Conservation (phyloP, 306 rosid genomes). For the Prunus mongolica region DNA sequence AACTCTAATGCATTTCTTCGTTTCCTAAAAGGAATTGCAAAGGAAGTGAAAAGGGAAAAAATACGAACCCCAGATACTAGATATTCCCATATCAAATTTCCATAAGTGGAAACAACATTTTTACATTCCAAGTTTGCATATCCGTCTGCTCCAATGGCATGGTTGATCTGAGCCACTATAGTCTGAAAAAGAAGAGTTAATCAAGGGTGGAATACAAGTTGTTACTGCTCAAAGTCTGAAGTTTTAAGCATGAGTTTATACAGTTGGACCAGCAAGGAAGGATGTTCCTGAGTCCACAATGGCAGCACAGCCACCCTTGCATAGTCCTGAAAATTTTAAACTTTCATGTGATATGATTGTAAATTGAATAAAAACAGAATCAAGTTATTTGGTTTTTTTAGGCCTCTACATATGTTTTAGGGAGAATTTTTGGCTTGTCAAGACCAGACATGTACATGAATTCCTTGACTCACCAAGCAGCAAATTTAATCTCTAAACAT, state of each 20-base stretch:
- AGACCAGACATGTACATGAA: neutral
- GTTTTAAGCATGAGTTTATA: slow-evolving; percentile 30
- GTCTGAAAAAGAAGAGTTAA: slow-evolving; percentile 35
- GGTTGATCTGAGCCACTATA: slow-evolving; percentile 71
- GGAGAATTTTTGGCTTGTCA: neutral
- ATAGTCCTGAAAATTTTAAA: slow-evolving; percentile 44
- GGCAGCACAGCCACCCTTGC: slow-evolving; percentile 56
- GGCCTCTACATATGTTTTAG: neutral
- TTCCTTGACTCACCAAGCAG: neutral
- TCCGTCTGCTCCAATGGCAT: slow-evolving; percentile 75
- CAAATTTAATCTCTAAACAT: neutral
- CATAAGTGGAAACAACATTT: slow-evolving; percentile 50
- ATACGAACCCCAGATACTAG: slow-evolving; percentile 55
- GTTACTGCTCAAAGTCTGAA: slow-evolving; percentile 3
- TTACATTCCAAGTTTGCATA: slow-evolving; percentile 60
- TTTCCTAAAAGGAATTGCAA: neutral
- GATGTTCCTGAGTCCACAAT: slow-evolving; percentile 69
- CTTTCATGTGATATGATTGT: neutral
- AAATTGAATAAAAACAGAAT: neutral
- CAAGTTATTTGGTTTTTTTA: neutral
- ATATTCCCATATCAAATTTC: slow-evolving; percentile 58
- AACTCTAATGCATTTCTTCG: neutral
- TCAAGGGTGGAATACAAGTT: slow-evolving; percentile 11
- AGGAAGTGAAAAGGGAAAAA: neutral
- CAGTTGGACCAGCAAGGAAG: slow-evolving; percentile 73